These are phyloP conservation scores for Fusarium transvaalense DNA, from an alignment of 2,329 filamentous ascomycete genomes.

Conservation along the genomic window DNA sequence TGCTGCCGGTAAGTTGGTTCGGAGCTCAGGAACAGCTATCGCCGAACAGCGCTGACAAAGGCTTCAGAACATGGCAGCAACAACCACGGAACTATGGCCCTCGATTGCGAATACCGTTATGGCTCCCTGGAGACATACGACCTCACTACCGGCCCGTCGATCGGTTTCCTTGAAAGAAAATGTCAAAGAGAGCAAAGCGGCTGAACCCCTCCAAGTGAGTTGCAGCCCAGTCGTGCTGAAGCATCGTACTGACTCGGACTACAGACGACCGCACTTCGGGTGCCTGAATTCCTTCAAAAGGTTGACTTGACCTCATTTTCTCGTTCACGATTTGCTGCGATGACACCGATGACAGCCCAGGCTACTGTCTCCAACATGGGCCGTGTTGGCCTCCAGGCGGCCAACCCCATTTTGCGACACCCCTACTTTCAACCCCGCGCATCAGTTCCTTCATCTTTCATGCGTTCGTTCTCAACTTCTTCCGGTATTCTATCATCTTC, in stretches of 20 bases:
- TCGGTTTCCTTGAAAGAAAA: slow-evolving; percentile 17
- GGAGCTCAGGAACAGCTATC: slow-evolving; percentile 10
- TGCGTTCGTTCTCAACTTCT: slow-evolving; percentile 46
- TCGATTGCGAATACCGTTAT: slow-evolving; percentile 58
- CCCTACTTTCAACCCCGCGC: slow-evolving; percentile 44
- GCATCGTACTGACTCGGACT: slow-evolving; percentile 22
- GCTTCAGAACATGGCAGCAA: slow-evolving; percentile 57
- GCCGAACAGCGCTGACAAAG: slow-evolving; percentile 39
- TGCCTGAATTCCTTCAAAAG: slow-evolving; percentile 50
- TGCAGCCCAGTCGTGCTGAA: slow-evolving; percentile 13
- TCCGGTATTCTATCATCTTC: slow-evolving; percentile 38
- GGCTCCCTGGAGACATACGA: slow-evolving; percentile 51
- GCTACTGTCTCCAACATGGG: slow-evolving; percentile 44
- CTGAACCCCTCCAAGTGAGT: slow-evolving; percentile 39
- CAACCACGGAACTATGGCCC: slow-evolving; percentile 60
- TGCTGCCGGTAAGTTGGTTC: slow-evolving; percentile 49
- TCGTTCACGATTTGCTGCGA: slow-evolving; percentile 12
- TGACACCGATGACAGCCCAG: slow-evolving; percentile 30
- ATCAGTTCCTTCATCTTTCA: slow-evolving; percentile 37
- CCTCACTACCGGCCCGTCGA: slow-evolving; percentile 24
- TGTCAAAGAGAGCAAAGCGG: slow-evolving; percentile 13
- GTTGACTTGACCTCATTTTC: slow-evolving; percentile 28
- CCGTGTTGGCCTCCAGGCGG: slow-evolving; percentile 49
- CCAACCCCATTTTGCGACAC: slow-evolving; percentile 48
- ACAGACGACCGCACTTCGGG: slow-evolving; percentile 31